phyloP scores from a whole-genome alignment of 2,329 filamentous ascomycete species.

The Aspergillus transmontanensis region DNA sequence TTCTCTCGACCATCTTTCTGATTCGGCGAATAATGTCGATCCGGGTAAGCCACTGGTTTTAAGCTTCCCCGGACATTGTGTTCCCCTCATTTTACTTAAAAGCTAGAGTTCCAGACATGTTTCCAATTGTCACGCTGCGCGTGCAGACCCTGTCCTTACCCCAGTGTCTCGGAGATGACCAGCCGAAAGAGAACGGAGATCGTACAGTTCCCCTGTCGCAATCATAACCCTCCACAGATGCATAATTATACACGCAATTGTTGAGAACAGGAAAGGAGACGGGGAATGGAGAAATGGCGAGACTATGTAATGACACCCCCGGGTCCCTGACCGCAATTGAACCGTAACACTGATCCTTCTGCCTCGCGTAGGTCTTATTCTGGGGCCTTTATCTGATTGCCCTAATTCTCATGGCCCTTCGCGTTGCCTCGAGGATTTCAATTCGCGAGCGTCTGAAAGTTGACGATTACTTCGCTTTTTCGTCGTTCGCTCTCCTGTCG shows the following conservation, averaged over 20 bases:
- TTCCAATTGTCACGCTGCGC: background rate
- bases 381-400: background rate
- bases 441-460: background rate
- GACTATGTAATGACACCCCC: background rate
- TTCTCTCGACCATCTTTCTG: no score
- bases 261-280: background rate
- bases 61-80: background rate
- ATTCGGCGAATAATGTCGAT: background rate
- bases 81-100: background rate
- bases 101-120: background rate
- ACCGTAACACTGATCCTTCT: background rate
- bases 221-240: background rate
- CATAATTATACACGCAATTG: background rate
- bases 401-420: background rate
- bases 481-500: background rate
- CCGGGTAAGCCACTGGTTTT: background rate
- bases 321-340: background rate
- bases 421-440: background rate
- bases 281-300: background rate
- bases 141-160: background rate
- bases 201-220: background rate
- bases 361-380: background rate
- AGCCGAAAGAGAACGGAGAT: background rate
- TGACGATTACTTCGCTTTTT: background rate
- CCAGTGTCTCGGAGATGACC: background rate